These are phyloP conservation scores for Rosa multiflora DNA, from an alignment of 306 rosid genomes.

Conservation along the genomic window DNA sequence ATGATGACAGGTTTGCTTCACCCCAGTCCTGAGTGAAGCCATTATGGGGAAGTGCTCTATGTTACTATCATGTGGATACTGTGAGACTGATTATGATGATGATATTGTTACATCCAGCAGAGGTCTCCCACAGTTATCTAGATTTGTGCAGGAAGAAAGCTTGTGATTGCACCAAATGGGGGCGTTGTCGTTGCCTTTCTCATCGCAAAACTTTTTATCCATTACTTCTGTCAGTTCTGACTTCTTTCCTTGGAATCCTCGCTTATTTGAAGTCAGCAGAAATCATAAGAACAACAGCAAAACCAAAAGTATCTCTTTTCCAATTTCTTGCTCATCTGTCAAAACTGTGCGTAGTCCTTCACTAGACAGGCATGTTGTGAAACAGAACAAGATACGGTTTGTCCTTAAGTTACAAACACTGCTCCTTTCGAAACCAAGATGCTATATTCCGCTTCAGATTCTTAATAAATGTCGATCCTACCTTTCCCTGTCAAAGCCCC, in stretches of 20 bases:
- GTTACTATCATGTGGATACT: neutral
- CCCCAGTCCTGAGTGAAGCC: neutral
- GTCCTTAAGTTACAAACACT: conserved; percentile 77
- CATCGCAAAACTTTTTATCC: conserved; percentile 33
- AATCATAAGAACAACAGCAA: conserved; percentile 6
- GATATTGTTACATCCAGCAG: neutral
- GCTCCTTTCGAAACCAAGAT: conserved; percentile 85
- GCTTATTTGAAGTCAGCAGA: conserved; percentile 27
- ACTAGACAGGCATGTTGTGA: conserved; percentile 69
- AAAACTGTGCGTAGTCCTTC: conserved; percentile 71
- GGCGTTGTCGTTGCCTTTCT: conserved; percentile 38
- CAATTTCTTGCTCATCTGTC: conserved; percentile 54
- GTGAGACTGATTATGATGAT: neutral
- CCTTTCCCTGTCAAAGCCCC: conserved; percentile 61
- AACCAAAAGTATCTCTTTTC: conserved; percentile 16
- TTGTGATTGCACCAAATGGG: conserved; percentile 31
- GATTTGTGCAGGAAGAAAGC: neutral
- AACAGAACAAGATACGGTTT: conserved; percentile 66
- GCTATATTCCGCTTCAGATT: conserved; percentile 69
- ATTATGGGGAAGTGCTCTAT: neutral
- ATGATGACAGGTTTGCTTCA: conserved; percentile 5
- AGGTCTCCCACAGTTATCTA: neutral
- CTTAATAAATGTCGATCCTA: conserved; percentile 76
- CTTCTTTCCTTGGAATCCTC: conserved; percentile 38
- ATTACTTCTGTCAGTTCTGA: conserved; percentile 34